Evolutionary conservation across 2,329 filamentous ascomycete species (phyloP).

Genomic region (Paracamarosporium sp.): DNA sequence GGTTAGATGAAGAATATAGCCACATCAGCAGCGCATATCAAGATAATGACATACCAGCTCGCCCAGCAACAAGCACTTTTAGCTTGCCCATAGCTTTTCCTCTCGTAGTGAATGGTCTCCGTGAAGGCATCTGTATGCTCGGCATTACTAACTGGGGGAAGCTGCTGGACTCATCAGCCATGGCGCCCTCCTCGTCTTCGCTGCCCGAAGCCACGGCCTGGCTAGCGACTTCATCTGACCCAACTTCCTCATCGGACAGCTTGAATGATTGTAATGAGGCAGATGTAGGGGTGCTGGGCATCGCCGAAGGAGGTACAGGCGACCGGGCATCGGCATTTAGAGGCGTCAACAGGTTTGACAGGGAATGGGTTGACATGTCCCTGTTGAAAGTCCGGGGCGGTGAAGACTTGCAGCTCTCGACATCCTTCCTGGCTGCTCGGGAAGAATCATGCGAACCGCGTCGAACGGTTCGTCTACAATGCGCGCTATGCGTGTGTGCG

Average conservation of each 20-base stretch:
- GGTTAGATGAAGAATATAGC: background rate
- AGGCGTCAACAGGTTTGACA: slow-evolving; percentile 33
- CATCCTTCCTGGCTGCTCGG: slow-evolving; percentile 20
- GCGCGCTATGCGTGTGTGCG: slow-evolving; percentile 30
- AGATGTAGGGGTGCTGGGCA: slow-evolving; percentile 67
- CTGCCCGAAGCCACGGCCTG: slow-evolving; percentile 62
- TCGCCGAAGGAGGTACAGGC: slow-evolving; percentile 56
- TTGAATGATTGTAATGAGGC: slow-evolving; percentile 64
- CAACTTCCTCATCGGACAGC: slow-evolving; percentile 64
- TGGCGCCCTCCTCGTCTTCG: slow-evolving; percentile 58
- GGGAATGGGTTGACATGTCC: slow-evolving; percentile 28
- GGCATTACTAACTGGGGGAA: slow-evolving; percentile 94
- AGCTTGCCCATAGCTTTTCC: slow-evolving; percentile 85
- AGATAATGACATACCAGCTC: slow-evolving; percentile 63
- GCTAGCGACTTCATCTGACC: slow-evolving; percentile 61
- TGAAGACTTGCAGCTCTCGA: slow-evolving; percentile 27
- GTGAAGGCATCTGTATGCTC: slow-evolving; percentile 86
- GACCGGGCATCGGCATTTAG: slow-evolving; percentile 40
- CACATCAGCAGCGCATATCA: background rate
- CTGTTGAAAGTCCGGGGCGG: slow-evolving; percentile 28
- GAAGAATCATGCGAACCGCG: slow-evolving; percentile 31
- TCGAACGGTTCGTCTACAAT: slow-evolving; percentile 36
- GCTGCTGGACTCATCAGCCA: slow-evolving; percentile 40
- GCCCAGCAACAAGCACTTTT: slow-evolving; percentile 87
- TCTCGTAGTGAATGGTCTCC: slow-evolving; percentile 86